Percentiles rank a stretch among this genome's conserved stretches.
Evolutionary conservation across 352 stramenopile species (phyloP).

Genomic region (Pythium grandisporangium): DNA sequence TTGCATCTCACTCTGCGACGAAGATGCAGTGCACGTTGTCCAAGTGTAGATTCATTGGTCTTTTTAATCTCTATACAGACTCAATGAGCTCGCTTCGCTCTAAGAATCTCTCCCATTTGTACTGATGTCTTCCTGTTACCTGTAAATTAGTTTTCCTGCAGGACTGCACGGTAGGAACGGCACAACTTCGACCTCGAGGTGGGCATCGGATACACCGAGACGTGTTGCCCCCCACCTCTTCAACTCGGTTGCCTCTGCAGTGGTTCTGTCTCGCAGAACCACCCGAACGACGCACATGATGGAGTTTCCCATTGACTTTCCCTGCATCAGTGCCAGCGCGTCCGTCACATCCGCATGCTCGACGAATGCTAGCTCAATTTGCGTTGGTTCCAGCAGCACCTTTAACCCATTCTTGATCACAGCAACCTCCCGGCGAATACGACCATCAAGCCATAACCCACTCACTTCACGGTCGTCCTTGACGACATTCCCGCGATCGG

Average conservation of each 20-base stretch:
- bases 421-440: constrained; percentile 31
- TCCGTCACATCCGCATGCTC: constrained; percentile 8
- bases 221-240: constrained; percentile 11
- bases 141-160: constrained; percentile 80
- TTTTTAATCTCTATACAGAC: not conserved
- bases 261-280: constrained; percentile 1
- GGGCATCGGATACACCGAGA: constrained; percentile 25
- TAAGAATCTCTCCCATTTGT: not conserved
- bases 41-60: constrained; percentile 27
- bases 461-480: constrained; percentile 10
- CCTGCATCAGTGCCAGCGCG: constrained; percentile 15
- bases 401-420: constrained; percentile 6
- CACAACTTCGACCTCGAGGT: constrained; percentile 41
- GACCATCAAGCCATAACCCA: constrained; percentile 59
- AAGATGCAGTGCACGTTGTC: constrained; percentile 94
- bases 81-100: constrained; percentile 2
- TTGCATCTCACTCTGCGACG: constrained; percentile 94
- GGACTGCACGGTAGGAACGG: constrained; percentile 70
- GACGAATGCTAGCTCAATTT: constrained; percentile 9
- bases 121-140: constrained; percentile 19
- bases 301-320: not conserved
- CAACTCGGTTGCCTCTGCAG: constrained; percentile 1
- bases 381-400: not conserved
- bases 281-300: constrained; percentile 8
- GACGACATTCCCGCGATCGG: constrained; percentile 33